Conservation (phyloP, 225 moss, liverwort and hornwort species). For the Bryum argenteum region DNA sequence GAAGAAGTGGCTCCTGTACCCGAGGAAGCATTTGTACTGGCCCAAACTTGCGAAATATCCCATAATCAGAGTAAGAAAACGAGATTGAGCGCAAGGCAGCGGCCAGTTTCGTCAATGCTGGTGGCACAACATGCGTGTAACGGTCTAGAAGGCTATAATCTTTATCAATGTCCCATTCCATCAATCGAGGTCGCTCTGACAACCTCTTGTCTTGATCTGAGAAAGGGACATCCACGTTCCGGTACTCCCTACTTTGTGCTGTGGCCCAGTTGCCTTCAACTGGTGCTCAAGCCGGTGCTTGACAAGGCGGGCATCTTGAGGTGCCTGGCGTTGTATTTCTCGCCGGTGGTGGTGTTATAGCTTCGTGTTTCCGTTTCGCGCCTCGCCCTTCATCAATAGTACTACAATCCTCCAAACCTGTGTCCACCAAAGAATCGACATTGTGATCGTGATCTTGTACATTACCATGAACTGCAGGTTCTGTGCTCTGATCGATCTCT, state of each 20-base stretch:
- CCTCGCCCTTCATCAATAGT: conserved; percentile 25
- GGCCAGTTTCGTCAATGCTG: conserved; percentile 39
- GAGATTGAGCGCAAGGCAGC: conserved; percentile 31
- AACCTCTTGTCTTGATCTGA: conserved; percentile 26
- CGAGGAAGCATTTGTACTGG: conserved; percentile 23
- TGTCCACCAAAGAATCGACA: not conserved
- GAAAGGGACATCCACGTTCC: conserved; percentile 15
- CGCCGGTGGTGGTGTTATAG: conserved; percentile 19
- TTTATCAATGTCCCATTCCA: conserved; percentile 31
- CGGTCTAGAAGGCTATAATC: conserved; percentile 45
- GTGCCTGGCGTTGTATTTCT: not conserved
- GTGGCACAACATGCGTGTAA: conserved; percentile 42
- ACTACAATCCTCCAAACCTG: conserved; percentile 27
- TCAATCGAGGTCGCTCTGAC: conserved; percentile 29
- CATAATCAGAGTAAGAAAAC: conserved; percentile 42
- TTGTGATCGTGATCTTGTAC: conserved; percentile 21
- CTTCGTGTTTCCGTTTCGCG: conserved; percentile 40
- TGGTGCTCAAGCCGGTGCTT: conserved; percentile 1
- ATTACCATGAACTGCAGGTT: not conserved
- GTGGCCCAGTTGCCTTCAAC: conserved; percentile 24
- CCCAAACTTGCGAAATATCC: conserved; percentile 36
- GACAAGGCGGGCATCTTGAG: conserved; percentile 31
- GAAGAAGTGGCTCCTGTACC: not conserved
- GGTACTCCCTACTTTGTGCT: conserved; percentile 2
- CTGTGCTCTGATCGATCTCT: conserved; percentile 22